These are phyloP conservation scores for Chenopodium quinoa DNA, from an alignment of 148 eudicot species.

Conservation along the genomic window DNA sequence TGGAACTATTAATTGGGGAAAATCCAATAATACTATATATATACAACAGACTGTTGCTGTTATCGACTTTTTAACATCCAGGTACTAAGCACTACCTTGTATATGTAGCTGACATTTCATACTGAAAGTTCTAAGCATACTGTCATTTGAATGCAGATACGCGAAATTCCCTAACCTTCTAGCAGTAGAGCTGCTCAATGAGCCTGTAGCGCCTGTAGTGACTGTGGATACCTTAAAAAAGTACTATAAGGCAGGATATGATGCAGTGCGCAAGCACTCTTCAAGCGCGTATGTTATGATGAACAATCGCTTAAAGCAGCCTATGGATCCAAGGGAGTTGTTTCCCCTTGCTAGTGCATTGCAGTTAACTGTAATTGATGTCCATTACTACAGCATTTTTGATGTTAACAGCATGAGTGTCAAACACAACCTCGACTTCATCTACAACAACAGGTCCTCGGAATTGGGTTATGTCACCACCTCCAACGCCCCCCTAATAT, in stretches of 20 bases:
- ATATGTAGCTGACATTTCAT: too few relatives aligned
- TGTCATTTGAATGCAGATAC: slow-evolving; percentile 19
- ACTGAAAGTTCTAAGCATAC: background rate
- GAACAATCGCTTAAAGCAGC: slow-evolving; percentile 35
- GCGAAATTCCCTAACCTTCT: slow-evolving; percentile 17
- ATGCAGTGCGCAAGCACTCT: slow-evolving; percentile 41
- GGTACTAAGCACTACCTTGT: slow-evolving; percentile 25
- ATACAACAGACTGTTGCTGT: slow-evolving; percentile 46
- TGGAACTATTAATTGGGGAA: slow-evolving; percentile 64
- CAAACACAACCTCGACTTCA: slow-evolving; percentile 33
- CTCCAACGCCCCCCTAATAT: slow-evolving; percentile 52
- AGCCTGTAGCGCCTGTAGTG: slow-evolving; percentile 38
- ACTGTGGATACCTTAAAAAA: slow-evolving; percentile 27
- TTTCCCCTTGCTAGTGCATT: slow-evolving; percentile 32
- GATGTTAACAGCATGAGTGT: slow-evolving; percentile 1
- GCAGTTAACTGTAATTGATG: slow-evolving; percentile 35
- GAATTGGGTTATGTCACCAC: slow-evolving; percentile 30
- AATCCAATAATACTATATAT: slow-evolving; percentile 37
- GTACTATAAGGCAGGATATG: slow-evolving; percentile 34
- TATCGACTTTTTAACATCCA: slow-evolving; percentile 58
- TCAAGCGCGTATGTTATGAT: slow-evolving; percentile 39
- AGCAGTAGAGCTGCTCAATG: slow-evolving; percentile 47
- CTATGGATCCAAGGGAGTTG: slow-evolving; percentile 30
- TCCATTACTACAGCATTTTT: slow-evolving; percentile 42
- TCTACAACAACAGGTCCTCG: slow-evolving; percentile 25